Evolutionary conservation across 1,139 yeast species (phyloP), one percentile per base, ranked within the genome.

Genomic region (Geotrichum aggregatum): DNA sequence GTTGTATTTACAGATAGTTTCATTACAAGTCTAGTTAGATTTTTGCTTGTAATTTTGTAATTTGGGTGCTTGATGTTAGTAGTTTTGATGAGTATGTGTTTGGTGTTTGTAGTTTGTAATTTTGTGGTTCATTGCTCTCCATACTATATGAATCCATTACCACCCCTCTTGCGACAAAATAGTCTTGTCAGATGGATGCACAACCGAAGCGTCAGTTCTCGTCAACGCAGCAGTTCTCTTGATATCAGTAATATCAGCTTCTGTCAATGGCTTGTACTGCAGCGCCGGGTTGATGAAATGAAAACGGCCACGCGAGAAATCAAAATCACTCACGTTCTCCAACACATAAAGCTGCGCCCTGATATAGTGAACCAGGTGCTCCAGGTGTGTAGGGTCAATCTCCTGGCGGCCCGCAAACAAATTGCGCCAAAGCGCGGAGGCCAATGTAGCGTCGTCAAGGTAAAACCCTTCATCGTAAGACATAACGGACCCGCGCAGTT

Each of bases 401-500:
- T 87, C 84, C 34, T 82, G 81, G 67, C 87, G 82, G 53, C 95
- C 96, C 62, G 87, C 87, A 71, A 89, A 92, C 56, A 92, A 71
- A 55, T 66, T 66, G 57, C 71, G 52, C 74, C 74, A 70, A 42
- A 91, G 70, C 0, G 97, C 96, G 42, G 86, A 80, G 1, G 95
- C 96, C 56, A 91, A 72, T 1, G 92, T 87, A 22, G 87, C 80
- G 67, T 91, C 98, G 59, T 84, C 86, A 31, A 88, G 79, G 61
- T 78, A 80, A 53, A 94, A 77, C 0, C 94, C 98, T 71, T 92
- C 98, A 69, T 94, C 99, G 64, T 91, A 91, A 1, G 96, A 85
- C 63, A 91, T 81, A 1, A 89, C 84, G 42, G 87, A 77, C 40
- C 99, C 99, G 66, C 94, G 79, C 63, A 92, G 73, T 71, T 92